Percentiles rank a stretch among this genome's conserved stretches.
phyloP scores from a whole-genome alignment of 2,329 filamentous ascomycete genomes.

The Paracoccidioides lutzii region DNA sequence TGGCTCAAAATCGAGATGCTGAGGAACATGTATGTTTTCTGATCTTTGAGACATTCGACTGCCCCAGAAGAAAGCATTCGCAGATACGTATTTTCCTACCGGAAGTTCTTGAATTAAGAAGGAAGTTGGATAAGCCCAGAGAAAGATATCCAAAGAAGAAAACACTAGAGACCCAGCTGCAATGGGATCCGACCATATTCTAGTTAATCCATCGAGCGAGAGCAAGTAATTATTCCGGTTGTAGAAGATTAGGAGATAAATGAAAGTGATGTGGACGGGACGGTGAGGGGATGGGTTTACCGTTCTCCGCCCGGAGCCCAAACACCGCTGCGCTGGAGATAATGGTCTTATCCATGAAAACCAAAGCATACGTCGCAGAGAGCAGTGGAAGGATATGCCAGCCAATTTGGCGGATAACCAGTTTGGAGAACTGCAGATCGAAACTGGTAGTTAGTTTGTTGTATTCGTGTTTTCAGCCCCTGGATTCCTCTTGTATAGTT shows the following conservation, averaged over 20 bases:
- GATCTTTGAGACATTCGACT: slow-evolving; percentile 42
- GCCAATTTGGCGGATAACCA: slow-evolving; percentile 45
- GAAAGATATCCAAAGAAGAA: slow-evolving; percentile 41
- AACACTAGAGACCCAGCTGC: slow-evolving; percentile 39
- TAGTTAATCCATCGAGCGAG: not conserved
- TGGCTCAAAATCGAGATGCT: slow-evolving; percentile 37
- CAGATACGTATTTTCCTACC: slow-evolving; percentile 37
- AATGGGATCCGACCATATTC: slow-evolving; percentile 38
- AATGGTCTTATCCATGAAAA: slow-evolving; percentile 51
- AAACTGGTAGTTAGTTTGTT: not conserved
- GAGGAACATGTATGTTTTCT: slow-evolving; percentile 49
- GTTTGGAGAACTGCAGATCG: not conserved
- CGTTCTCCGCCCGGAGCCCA: slow-evolving; percentile 29
- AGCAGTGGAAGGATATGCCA: slow-evolving; percentile 42
- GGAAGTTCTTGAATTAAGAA: slow-evolving; percentile 36
- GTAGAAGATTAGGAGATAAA: too few relatives aligned
- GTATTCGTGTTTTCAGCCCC: too few relatives aligned
- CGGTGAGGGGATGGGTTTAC: not conserved
- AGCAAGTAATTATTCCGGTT: too few relatives aligned
- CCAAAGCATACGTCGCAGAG: slow-evolving; percentile 46
- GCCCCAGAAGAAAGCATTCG: slow-evolving; percentile 37
- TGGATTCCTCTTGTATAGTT: too few relatives aligned
- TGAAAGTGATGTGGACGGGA: not conserved
- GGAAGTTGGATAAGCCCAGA: slow-evolving; percentile 29
- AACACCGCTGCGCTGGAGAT: slow-evolving; percentile 45